Base-by-base conservation (phyloP, 1,139 yeast genomes). In the Hyphopichia khmerensis region DNA sequence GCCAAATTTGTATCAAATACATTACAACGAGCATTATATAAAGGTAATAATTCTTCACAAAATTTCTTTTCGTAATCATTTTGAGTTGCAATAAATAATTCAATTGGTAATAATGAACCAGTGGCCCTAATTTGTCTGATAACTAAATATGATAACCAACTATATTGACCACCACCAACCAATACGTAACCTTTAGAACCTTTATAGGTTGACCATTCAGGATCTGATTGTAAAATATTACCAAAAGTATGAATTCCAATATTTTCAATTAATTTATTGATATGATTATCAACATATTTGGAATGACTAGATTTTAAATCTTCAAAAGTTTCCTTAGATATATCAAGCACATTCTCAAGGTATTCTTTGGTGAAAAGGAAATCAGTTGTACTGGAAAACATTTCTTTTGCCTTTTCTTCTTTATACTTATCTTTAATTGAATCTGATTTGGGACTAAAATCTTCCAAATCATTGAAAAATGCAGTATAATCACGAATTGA, bases 1-100 rank as follows among this genome's bases (percentile, higher is more conserved):
- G 64, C 53, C 33, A 72, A 55, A 0, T 44, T 40, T n/a, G 56
- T 63, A 43, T 70, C 72, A 52, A 77, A 66, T 23, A 75, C 65
- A 49, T 77, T 70, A 68, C 87, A 82, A 45, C 74, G 67, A 11
- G 83, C 84, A 49, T 80, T 77, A 48, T 70, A 65, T 38, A 59
- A 56, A 1, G 84, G 83, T 41, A 79, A 55, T 30, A 80, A 55
- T 14, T 55, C 57, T 40, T 78, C 76, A 64, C 86, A 82, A 46
- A 80, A 80, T 10, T 76, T 69, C 18, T 56, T 54, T 49, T 80
- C 83, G 46, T 73, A 73, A 37, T 77, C 82, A 2, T 61, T 68
- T 19, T 61, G 55, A 9, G 75, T 63, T 3, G 89, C 83, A 41
- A 84, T 69, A 50, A 84, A 72, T 33, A 74, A 55, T 51, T 73